These are phyloP conservation scores for Paracoccidioides lutzii DNA, from an alignment of 2,329 filamentous ascomycete species.

Conservation along the genomic window DNA sequence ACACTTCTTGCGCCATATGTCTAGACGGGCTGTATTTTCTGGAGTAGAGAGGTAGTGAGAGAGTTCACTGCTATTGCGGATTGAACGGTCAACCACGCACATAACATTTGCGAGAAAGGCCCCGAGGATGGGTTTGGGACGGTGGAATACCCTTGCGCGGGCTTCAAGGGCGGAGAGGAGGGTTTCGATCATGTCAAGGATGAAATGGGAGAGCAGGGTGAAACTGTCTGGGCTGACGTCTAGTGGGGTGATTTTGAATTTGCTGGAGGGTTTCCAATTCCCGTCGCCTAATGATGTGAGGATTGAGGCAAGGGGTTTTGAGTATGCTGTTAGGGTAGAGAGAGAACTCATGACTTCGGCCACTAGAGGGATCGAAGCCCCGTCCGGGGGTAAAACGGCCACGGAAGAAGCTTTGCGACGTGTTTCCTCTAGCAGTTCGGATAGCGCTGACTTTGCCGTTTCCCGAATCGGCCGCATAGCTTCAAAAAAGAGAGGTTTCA, in stretches of 20 bases:
- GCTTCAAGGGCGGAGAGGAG: slow-evolving; percentile 63
- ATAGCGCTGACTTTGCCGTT: slow-evolving; percentile 75
- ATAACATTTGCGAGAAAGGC: slow-evolving; percentile 88
- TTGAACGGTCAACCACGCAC: slow-evolving; percentile 69
- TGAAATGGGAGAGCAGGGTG: slow-evolving; percentile 81
- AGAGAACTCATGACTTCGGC: slow-evolving; percentile 75
- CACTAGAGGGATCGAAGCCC: slow-evolving; percentile 63
- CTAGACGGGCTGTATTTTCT: slow-evolving; percentile 53
- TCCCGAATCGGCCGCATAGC: slow-evolving; percentile 81
- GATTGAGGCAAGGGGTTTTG: slow-evolving; percentile 74
- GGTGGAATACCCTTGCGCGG: slow-evolving; percentile 59
- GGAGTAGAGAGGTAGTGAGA: slow-evolving; percentile 52
- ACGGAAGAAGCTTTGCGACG: slow-evolving; percentile 55
- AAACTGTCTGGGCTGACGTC: slow-evolving; percentile 81
- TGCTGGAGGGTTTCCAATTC: slow-evolving; percentile 60
- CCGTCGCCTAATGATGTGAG: slow-evolving; percentile 87
- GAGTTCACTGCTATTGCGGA: slow-evolving; percentile 63
- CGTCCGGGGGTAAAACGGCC: slow-evolving; percentile 61
- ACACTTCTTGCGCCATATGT: slow-evolving; percentile 78
- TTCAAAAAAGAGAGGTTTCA: slow-evolving; percentile 71
- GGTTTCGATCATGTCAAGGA: slow-evolving; percentile 73
- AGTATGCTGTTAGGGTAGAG: slow-evolving; percentile 74
- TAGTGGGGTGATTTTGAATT: slow-evolving; percentile 57
- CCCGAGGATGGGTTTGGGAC: slow-evolving; percentile 65
- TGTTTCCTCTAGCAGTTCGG: slow-evolving; percentile 72